phyloP scores from a whole-genome alignment of 2,329 filamentous ascomycete species.

The Sclerotinia nivalis region DNA sequence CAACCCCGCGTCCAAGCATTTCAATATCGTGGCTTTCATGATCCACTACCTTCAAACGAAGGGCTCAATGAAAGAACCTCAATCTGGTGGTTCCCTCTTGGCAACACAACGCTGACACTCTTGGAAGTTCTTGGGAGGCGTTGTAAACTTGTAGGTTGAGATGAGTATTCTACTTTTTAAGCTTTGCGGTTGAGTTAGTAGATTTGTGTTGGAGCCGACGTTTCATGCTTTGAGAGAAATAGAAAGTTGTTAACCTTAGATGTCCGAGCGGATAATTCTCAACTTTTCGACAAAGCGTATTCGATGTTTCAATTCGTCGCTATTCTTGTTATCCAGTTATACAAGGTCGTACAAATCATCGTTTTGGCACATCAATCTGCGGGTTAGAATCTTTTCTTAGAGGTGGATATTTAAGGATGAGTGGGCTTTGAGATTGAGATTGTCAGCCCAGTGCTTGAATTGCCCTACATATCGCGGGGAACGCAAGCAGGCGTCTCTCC shows the following conservation, averaged over 20 bases:
- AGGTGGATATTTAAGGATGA: not conserved
- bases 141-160: constrained; percentile 3
- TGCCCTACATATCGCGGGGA: constrained; percentile 6
- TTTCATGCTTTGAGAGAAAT: constrained; percentile 13
- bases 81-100: constrained; percentile 3
- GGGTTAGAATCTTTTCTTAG: not conserved
- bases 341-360: not conserved
- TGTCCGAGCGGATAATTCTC: constrained; percentile 22
- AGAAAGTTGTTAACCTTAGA: not conserved
- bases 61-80: constrained; percentile 5
- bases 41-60: constrained; percentile 10
- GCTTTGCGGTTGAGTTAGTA: not conserved
- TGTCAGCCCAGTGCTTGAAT: not conserved
- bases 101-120: constrained; percentile 17
- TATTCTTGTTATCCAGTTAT: not conserved
- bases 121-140: constrained; percentile 7
- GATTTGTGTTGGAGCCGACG: constrained; percentile 5
- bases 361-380: not conserved
- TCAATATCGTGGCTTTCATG: not conserved
- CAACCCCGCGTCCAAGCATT: constrained; percentile 1
- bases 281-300: constrained; percentile 18
- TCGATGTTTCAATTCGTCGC: constrained; percentile 17
- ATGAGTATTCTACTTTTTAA: not conserved
- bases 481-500: constrained; percentile 4
- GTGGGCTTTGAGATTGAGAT: not conserved